Base-by-base conservation (phyloP, 371 early-diverging fungal genomes). In the Syncephalastrum racemosum region DNA sequence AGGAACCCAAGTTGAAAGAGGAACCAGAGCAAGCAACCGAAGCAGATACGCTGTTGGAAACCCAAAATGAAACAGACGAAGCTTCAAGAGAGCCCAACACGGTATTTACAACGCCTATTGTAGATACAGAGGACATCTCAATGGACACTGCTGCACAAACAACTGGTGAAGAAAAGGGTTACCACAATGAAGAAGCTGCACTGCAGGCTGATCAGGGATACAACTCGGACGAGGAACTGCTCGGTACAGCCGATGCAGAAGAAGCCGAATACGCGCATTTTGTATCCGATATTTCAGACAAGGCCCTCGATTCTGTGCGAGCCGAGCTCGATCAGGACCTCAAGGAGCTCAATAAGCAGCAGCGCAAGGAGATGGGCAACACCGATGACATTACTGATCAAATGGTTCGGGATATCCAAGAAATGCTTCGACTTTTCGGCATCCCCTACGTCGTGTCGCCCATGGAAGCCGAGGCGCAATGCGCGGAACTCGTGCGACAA, bases 391-490 rank as follows among this genome's bases (percentile, higher is more conserved):
- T 92, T 12, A 88, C 88, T 0, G 68, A 80, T 13, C 77, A 84
- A 23, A 91, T 92, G 90, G 71, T 89, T 22, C 71, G 76, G 22
- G 93, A 92, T 40, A 81, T 82, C 5, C 81, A 88, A 75, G 75
- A 81, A 46, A 66, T 99, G 20, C 76, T 99, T n/a, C 75, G 82
- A 18, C 70, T 96, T n/a, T 97, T 98, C 85, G 99, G 99, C 2
- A 79, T 99, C 22, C 97, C 99, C 1, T 99, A 88, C 69, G 80
- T 99, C 15, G 84, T 88, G 0, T 93, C 98, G n/a, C 95, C 98
- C 0, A 87, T 87, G 86, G 99, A 99, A 77, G 97, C 99, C 4
- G 99, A 99, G 69, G 89, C 96, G 0, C 98, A 99, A 71, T 99
- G 99, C 67, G 99, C 97, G 1, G 85, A 79, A 54, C 75, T 99